Evolutionary conservation across 148 eudicot species (phyloP), one percentile per base, ranked within the genome.

Genomic region (Suaeda aralocaspica): DNA sequence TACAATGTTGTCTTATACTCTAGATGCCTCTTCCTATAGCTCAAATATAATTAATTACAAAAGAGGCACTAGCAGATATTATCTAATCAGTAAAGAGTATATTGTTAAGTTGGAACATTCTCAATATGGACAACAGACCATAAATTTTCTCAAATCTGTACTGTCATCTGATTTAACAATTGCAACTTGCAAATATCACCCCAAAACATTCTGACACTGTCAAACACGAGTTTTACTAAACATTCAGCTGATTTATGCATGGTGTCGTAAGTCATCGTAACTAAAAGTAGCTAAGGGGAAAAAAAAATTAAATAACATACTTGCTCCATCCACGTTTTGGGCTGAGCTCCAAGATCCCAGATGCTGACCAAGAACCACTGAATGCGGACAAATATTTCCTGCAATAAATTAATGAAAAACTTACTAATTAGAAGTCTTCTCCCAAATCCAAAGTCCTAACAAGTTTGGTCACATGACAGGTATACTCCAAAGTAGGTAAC

Each of bases 231-330:
- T 46, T 16, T 21, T 51, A 6, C 62, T 44, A 28, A 71, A 46
- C 44, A 41, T 13, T 61, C 29, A 15, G 42, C 25, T 69, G 42
- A 69, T 36, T 61, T 62, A 68, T 51, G 69, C 73, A 75, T 61
- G 56, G 44, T 30, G 44, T 44, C 1, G 15, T 21, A 13, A 56
- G 13, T 61, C 50, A 18, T 28, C 13, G 26, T 57, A 31, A 66
- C 31, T 46, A 45, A 24, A 15, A 7, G 56, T 8, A 50, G 28
- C 22, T 10, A 24, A 21, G 21, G 63, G n/a, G 22, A 65, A 45
- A 55, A 3, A 5, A 39, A 9, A 33, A 55, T 53, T 2, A 28
- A 69, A 21, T 14, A 24, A 69, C 72, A 25, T 28, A 34, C 61
- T 60, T 74, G 52, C 67, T 74, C 50, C 11, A 48, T 59, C 61